Base-by-base conservation (phyloP, 2,329 filamentous ascomycete genomes). In the Fusarium devonianum region DNA sequence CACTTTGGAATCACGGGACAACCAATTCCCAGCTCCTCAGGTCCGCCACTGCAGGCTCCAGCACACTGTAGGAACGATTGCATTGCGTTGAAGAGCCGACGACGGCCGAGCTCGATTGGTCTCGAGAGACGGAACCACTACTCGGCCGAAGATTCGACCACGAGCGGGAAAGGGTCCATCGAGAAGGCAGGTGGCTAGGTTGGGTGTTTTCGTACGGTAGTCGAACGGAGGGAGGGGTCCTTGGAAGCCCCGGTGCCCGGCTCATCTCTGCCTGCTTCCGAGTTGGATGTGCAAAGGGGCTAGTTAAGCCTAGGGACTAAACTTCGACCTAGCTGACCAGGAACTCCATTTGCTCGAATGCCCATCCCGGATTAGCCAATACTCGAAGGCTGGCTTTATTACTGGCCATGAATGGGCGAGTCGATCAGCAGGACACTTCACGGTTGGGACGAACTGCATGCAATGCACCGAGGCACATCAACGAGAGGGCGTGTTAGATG, bases 91-190 rank as follows among this genome's bases (percentile, higher is more conserved):
- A 28, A 32, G 53, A 56, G 56, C 42, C 56, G 56, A 36, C 34
- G 28, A 22, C 52, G 56, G 39, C 56, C 52, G 56, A 57, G 47
- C 42, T 46, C 42, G 53, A 60, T 46, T 51, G 46, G 35, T 34
- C 44, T 43, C 14, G 41, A 32, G 23, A 16, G 29, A 23, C 29
- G 16, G 30, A 13, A 50, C 9, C 29, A 53, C 32, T 35, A 60
- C 56, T 59, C 56, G 52, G 56, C 56, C 56, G 56, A 57, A 49
- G 56, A 48, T 26, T 39, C 26, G 22, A 26, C 29, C 32, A 48
- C 32, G 18, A 18, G 23, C 33, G 34, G 29, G 38, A 49, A 29
- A 49, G 51, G 14, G 37, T 41, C 14, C 13, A 25, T 41, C 30
- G 37, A 34, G 32, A 52, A 52, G n/a, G 44, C 48, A 34, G 41